Percentiles rank a stretch among this genome's conserved stretches.
Conservation (phyloP, 768 basidiomycete species). For the Udeniomyces megalosporus region DNA sequence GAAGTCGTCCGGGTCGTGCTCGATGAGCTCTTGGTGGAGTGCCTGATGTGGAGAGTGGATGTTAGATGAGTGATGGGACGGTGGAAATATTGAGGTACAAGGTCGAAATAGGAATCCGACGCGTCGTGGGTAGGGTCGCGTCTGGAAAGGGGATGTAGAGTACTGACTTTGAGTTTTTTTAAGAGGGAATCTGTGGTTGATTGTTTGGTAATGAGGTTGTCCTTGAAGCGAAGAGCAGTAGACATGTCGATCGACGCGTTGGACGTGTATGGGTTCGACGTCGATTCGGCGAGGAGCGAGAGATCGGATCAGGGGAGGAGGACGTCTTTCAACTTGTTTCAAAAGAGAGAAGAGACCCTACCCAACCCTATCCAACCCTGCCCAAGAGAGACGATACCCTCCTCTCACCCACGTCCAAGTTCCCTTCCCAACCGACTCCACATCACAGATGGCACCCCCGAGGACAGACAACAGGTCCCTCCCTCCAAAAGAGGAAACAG, state of each 20-base stretch:
- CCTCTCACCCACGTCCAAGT: too few species aligned
- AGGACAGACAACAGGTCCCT: slow-evolving; percentile 29
- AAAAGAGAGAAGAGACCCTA: too few species aligned
- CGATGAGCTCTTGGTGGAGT: slow-evolving; percentile 40
- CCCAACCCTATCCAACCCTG: too few species aligned
- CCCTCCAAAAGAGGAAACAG: slow-evolving; percentile 62
- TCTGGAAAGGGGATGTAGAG: not conserved
- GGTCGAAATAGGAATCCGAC: not conserved
- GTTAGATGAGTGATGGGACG: not conserved
- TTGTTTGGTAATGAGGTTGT: slow-evolving; percentile 45
- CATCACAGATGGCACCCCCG: slow-evolving; percentile 4
- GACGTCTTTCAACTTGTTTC: too few species aligned
- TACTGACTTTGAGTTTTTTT: slow-evolving; percentile 56
- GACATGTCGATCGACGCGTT: too few species aligned
- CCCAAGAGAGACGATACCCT: too few species aligned
- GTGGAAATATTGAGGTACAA: not conserved
- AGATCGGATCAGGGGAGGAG: too few species aligned
- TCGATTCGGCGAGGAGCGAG: too few species aligned
- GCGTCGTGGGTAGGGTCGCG: not conserved
- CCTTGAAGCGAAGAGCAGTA: slow-evolving; percentile 42
- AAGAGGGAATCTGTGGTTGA: slow-evolving; percentile 49
- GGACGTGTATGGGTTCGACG: too few species aligned
- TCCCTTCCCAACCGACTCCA: too few species aligned
- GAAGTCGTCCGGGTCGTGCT: slow-evolving; percentile 72
- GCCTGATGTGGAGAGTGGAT: slow-evolving; percentile 20